These are phyloP conservation scores for Colletotrichum orbiculare DNA, from an alignment of 2,329 filamentous ascomycete species.

Conservation along the genomic window DNA sequence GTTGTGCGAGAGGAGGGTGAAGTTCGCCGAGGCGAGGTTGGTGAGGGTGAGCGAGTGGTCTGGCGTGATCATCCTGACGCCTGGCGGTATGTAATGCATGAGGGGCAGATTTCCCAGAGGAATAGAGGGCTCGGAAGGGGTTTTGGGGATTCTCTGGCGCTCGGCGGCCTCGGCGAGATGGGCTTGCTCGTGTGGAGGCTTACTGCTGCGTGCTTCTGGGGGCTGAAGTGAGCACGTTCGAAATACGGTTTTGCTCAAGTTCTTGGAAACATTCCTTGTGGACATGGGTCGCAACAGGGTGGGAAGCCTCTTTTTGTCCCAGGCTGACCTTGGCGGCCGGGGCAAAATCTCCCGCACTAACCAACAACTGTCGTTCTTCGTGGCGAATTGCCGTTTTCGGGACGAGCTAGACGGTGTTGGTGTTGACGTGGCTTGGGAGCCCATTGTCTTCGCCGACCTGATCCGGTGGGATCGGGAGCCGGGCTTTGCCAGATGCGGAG, in stretches of 20 bases:
- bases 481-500: not conserved
- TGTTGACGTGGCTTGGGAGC: not conserved
- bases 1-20: slow-evolving; percentile 9
- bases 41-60: slow-evolving; percentile 27
- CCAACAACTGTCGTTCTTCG: not conserved
- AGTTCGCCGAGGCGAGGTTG: slow-evolving; percentile 24
- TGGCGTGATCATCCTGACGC: slow-evolving; percentile 16
- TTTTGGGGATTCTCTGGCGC: not conserved
- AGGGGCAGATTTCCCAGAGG: not conserved
- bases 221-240: no score
- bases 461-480: not conserved
- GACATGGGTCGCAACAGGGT: no score
- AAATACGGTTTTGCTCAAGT: no score
- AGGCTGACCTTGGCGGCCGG: no score
- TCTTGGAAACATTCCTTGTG: no score
- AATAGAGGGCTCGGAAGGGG: not conserved
- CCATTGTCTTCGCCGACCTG: not conserved
- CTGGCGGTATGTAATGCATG: not conserved
- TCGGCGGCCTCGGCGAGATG: no score
- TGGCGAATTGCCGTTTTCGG: slow-evolving; percentile 9
- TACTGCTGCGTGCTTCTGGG: no score
- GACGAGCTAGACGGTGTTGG: not conserved
- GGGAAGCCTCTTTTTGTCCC: no score
- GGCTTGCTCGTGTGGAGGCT: no score
- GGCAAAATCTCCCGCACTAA: no score